Conservation (phyloP, 768 basidiomycete species). For the Cyclocybe aegerita region DNA sequence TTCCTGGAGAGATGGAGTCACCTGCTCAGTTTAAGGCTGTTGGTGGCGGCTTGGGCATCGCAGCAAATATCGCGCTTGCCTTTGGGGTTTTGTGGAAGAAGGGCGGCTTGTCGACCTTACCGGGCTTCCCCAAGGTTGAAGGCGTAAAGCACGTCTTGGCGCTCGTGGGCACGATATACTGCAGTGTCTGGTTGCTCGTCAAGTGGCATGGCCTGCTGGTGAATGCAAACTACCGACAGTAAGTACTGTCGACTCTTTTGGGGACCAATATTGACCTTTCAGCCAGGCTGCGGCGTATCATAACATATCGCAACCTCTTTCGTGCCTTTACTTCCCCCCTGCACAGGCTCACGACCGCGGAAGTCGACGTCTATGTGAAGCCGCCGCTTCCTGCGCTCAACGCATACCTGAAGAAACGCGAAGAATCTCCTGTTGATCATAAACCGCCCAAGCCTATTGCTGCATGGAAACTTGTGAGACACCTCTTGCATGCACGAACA, state of each 20-base stretch:
- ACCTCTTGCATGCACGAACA: slow-evolving; percentile 30
- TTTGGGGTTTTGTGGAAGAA: slow-evolving; percentile 21
- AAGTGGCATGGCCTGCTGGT: slow-evolving; percentile 48
- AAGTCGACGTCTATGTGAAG: slow-evolving; percentile 32
- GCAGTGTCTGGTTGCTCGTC: slow-evolving; percentile 33
- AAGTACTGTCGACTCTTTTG: slow-evolving; percentile 3
- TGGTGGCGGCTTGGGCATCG: slow-evolving; percentile 49
- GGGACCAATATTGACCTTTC: not conserved
- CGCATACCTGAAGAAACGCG: slow-evolving; percentile 36
- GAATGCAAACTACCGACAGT: slow-evolving; percentile 35
- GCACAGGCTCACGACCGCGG: slow-evolving; percentile 14
- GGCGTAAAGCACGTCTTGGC: slow-evolving; percentile 12
- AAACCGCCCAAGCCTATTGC: slow-evolving; percentile 22
- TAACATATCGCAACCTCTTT: slow-evolving; percentile 38
- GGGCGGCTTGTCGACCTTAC: slow-evolving; percentile 11
- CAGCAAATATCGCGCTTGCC: slow-evolving; percentile 23
- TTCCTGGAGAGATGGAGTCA: slow-evolving; percentile 59
- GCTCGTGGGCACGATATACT: slow-evolving; percentile 22
- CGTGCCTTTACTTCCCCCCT: slow-evolving; percentile 30
- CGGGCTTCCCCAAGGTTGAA: slow-evolving; percentile 1
- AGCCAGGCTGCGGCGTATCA: slow-evolving; percentile 30
- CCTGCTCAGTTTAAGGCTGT: slow-evolving; percentile 71
- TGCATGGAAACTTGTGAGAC: slow-evolving; percentile 25
- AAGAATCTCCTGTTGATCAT: slow-evolving; percentile 8
- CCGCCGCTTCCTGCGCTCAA: slow-evolving; percentile 42